Base-by-base conservation (phyloP, 345 rosid genomes). In the Atalantia buxifolia region DNA sequence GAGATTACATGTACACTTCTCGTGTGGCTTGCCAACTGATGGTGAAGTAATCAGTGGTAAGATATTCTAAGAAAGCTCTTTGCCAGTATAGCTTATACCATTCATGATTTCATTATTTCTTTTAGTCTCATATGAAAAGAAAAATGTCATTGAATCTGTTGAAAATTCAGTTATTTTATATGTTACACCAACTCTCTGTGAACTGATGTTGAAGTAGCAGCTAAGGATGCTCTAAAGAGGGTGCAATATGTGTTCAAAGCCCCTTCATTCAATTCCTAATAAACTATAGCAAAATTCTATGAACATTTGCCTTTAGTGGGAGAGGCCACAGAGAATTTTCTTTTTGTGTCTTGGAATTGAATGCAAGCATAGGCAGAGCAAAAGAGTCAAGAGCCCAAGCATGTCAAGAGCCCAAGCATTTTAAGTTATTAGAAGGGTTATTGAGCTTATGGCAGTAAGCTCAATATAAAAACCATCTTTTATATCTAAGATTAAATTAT, bases 1-100 rank as follows among this genome's bases (percentile, higher is more conserved):
- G 72, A 87, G 98, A 83, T 75, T 92, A 82, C 98, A 96, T 65
- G 87, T 96, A 63, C 98, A 94, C 88, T 96, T 96, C 86, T 89
- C 97, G 42, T 75, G 88, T 78, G 98, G 98, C 77, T 84, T 95
- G 81, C 99, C 97, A 22, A 82, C 89, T 8, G 97, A 93, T 67
- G 94, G 92, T 69, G 88, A 88, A 85, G 97, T 95, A 19, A 92
- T 93, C 12, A 93, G 96, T 62, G 97, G 99, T 92, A 85, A 80
- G 87, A 40, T 76, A 33, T 66, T 28, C 28, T 18, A 55, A 12
- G 25, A 65, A n/a, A 50, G 24, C 31, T 60, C 13, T 9, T 60
- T 50, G 5, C 18, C 33, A 21, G 45, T 55, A 33, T 25, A 21
- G 33, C 13, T 53, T 55, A 25, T 28, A 53, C 7, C 21, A 18